These are phyloP conservation scores for Phialocephala sp. DNA, from an alignment of 2,329 filamentous ascomycete species.

Conservation along the genomic window DNA sequence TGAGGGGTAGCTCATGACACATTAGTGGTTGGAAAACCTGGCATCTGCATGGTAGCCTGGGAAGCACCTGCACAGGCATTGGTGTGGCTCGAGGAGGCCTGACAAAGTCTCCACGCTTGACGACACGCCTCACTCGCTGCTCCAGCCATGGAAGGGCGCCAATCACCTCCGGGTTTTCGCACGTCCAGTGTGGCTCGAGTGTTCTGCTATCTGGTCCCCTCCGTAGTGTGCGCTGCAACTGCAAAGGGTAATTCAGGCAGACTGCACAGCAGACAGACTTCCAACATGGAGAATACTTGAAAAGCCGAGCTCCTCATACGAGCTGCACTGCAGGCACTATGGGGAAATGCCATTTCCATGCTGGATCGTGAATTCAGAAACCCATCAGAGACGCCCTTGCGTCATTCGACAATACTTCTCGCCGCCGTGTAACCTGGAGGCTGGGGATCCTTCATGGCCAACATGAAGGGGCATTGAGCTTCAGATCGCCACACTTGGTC, in stretches of 20 bases:
- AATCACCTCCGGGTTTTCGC: background rate
- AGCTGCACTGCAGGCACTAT: background rate
- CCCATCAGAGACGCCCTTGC: background rate
- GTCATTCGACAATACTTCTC: conserved; percentile 1
- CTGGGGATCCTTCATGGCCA: background rate
- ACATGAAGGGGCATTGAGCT: background rate
- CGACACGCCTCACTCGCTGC: background rate
- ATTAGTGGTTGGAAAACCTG: conserved; percentile 14
- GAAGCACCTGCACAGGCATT: background rate
- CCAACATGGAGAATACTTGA: background rate
- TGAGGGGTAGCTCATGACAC: conserved; percentile 4
- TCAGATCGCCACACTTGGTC: conserved; percentile 1
- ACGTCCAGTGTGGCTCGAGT: background rate
- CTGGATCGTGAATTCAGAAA: background rate
- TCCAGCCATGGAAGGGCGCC: background rate
- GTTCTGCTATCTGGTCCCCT: too few relatives aligned
- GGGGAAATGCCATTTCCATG: background rate
- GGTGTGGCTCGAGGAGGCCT: conserved; percentile 1
- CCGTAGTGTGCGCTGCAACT: background rate
- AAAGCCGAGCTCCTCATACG: background rate
- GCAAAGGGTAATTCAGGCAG: background rate
- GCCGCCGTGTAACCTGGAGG: background rate
- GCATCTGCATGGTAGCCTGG: background rate
- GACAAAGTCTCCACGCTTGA: background rate
- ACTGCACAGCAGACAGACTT: background rate